Base-by-base conservation (phyloP, 2,329 filamentous ascomycete genomes). In the Alternaria conjuncta region DNA sequence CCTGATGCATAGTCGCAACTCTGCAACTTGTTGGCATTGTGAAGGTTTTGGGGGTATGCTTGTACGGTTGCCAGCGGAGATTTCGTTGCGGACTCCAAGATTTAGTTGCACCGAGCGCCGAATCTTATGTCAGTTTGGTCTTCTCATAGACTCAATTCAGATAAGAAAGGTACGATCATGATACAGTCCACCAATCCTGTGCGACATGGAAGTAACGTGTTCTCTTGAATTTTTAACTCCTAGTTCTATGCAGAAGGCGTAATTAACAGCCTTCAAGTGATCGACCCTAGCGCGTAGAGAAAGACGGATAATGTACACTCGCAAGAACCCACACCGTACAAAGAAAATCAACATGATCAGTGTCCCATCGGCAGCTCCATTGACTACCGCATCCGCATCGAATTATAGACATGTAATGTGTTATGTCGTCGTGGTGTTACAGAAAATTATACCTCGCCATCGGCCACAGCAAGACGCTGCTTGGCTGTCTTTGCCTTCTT, bases 401-500 rank as follows among this genome's bases (percentile, higher is more conserved):
- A 60, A 59, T 63, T 64, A 58, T 61, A 66, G 51, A 63, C 56
- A 65, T 63, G 46, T 26, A 62, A 61, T 44, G 47, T 59, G 57
- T 61, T 57, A 36, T 47, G 53, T 61, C 32, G 57, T 69, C 41
- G 57, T 63, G 25, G 57, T 63, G 43, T 50, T 63, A 60, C 61
- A 63, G 26, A 13, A 47, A 55, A 50, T 68, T 67, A 79, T 50
- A 79, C 74, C 64, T 78, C 71, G 47, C 83, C 83, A 68, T 85
- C 83, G 44, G 83, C 80, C 53, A 85, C 82, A 21, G 83, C 83
- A 47, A 85, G 78, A 55, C 83, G 77, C 73, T 84, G 82, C 72
- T 83, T 83, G 18, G 83, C 78, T 56, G 82, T 83, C 79, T 84
- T 85, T n/a, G 83, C 83, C 74, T 85, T 85, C 74, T 85, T 85